Percentiles rank a stretch among this genome's conserved stretches.
These are phyloP conservation scores for Staphylotrichum tortipilum DNA, from an alignment of 495 filamentous ascomycete genomes.

Conservation along the genomic window DNA sequence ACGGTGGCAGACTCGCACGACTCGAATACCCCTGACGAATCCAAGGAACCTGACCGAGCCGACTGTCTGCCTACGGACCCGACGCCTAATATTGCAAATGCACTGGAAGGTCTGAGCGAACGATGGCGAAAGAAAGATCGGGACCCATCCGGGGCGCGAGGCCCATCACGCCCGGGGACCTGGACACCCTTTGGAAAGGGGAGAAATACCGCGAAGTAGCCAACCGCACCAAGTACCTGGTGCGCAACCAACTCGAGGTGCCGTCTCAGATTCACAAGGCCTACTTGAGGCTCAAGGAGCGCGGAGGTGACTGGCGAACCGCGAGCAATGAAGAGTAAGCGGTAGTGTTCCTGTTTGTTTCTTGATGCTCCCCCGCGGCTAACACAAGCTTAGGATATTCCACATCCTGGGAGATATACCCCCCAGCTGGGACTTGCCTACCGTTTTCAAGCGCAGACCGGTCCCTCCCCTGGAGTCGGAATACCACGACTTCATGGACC, in stretches of 20 bases:
- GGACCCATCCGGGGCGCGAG: background rate
- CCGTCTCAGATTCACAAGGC: conserved; percentile 2
- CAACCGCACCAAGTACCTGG: conserved; percentile 1
- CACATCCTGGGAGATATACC: background rate
- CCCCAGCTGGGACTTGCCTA: no score
- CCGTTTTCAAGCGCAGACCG: no score
- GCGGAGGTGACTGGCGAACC: background rate
- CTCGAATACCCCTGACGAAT: no score
- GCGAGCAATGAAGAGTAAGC: conserved; percentile 1
- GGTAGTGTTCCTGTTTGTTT: background rate
- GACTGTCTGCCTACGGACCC: no score
- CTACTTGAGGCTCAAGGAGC: background rate
- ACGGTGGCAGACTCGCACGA: no score
- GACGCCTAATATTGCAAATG: no score
- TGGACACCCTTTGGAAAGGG: background rate
- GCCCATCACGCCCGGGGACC: background rate
- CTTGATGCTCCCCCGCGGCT: background rate
- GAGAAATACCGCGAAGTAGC: background rate
- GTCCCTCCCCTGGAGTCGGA: no score
- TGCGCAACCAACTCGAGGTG: conserved; percentile 5
- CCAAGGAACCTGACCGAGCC: no score
- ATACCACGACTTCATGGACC: background rate
- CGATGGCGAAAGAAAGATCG: no score
- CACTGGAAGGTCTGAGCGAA: no score
- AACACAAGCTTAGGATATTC: background rate